Evolutionary conservation across 2,329 filamentous ascomycete species (phyloP).

Genomic region (Colletotrichum australisinense): DNA sequence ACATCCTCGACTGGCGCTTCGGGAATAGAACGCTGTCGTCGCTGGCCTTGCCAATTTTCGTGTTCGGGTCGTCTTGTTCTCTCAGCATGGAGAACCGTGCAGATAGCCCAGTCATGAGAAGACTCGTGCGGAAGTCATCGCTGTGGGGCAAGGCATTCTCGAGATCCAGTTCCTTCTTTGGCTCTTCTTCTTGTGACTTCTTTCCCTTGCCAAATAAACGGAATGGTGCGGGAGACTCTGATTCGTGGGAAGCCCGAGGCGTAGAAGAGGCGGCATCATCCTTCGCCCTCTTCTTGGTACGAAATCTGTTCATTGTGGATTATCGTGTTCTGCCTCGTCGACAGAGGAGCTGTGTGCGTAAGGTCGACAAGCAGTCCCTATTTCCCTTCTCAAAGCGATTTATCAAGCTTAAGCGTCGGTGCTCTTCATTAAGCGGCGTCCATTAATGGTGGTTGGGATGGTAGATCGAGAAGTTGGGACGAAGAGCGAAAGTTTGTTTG

Average conservation of each 20-base stretch:
- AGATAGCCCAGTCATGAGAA: constrained; percentile 95
- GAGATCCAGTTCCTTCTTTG: constrained; percentile 78
- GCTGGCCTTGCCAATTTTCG: constrained; percentile 91
- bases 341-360: neutral
- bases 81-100: constrained; percentile 96
- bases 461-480: constrained; percentile 11
- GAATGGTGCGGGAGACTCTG: constrained; percentile 64
- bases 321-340: neutral
- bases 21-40: constrained; percentile 93
- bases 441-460: constrained; percentile 27
- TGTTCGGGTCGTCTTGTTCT: constrained; percentile 92
- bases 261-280: constrained; percentile 57
- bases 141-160: constrained; percentile 78
- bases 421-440: constrained; percentile 30
- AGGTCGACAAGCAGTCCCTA: neutral
- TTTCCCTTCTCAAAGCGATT: constrained; percentile 7
- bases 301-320: constrained; percentile 78
- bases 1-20: constrained; percentile 81
- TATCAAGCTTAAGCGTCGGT: constrained; percentile 16
- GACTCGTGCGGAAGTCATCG: constrained; percentile 94
- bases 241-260: constrained; percentile 64
- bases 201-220: constrained; percentile 67
- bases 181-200: constrained; percentile 65
- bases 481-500: constrained; percentile 23
- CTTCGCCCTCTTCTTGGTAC: constrained; percentile 77